Conservation (phyloP, 2,329 filamentous ascomycete genomes). For the Xylaria sp. region DNA sequence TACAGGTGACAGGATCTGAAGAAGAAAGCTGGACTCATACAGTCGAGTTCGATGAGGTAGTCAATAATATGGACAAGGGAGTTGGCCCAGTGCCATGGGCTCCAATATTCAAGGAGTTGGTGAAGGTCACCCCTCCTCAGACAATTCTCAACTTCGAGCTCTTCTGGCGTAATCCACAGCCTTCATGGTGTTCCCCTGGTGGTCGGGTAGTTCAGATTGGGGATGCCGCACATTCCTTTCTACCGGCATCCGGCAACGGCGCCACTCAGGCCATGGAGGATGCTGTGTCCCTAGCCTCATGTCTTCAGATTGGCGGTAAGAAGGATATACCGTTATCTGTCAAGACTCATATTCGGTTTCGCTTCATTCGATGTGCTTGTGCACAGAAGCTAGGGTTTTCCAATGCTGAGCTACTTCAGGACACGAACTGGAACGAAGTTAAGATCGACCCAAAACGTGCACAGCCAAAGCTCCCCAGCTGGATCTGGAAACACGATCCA, state of each 20-base stretch:
- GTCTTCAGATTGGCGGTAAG: slow-evolving; percentile 51
- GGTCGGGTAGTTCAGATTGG: slow-evolving; percentile 53
- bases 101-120: slow-evolving; percentile 49
- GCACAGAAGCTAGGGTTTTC: slow-evolving; percentile 53
- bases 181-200: slow-evolving; percentile 51
- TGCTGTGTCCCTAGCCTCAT: slow-evolving; percentile 51
- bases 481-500: slow-evolving; percentile 53
- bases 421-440: slow-evolving; percentile 51
- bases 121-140: slow-evolving; percentile 47
- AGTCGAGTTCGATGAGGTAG: slow-evolving; percentile 50
- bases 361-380: slow-evolving; percentile 51
- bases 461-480: slow-evolving; percentile 51
- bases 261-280: slow-evolving; percentile 57
- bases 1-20: slow-evolving; percentile 50
- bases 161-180: slow-evolving; percentile 54
- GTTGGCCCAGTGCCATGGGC: slow-evolving; percentile 49
- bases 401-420: slow-evolving; percentile 52
- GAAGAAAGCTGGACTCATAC: slow-evolving; percentile 53
- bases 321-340: slow-evolving; percentile 48
- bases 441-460: slow-evolving; percentile 48
- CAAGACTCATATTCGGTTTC: slow-evolving; percentile 51
- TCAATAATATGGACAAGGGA: slow-evolving; percentile 51
- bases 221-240: slow-evolving; percentile 55
- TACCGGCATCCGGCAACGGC: slow-evolving; percentile 55
- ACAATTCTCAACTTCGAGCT: slow-evolving; percentile 55